These are phyloP conservation scores for Cicer bijugum DNA, from an alignment of 306 rosid species.

Conservation along the genomic window DNA sequence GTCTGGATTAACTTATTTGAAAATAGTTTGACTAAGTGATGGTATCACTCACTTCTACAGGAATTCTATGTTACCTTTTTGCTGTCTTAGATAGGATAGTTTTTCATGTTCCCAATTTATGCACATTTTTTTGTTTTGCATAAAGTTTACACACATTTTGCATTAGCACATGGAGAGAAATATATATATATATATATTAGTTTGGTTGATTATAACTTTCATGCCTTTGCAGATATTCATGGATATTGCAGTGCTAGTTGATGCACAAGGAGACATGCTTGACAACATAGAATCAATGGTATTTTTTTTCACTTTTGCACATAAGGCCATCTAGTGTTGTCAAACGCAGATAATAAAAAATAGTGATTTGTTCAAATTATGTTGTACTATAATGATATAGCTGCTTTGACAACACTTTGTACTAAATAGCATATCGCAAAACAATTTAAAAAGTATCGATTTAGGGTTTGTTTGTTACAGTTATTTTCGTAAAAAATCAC, in stretches of 20 bases:
- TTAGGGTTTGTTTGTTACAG: too few species aligned
- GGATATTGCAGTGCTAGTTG: slow-evolving; percentile 91
- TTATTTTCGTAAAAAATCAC: too few species aligned
- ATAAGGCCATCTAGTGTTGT: too few species aligned
- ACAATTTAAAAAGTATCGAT: not conserved
- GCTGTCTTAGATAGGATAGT: not conserved
- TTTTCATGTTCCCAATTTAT: not conserved
- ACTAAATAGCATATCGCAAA: too few species aligned
- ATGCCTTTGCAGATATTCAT: slow-evolving; percentile 74
- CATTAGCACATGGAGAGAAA: not conserved
- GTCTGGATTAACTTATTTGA: too few species aligned
- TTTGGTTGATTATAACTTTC: slow-evolving; percentile 28
- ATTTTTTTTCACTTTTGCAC: slow-evolving; percentile 35
- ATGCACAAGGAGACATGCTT: slow-evolving; percentile 92
- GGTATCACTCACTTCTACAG: not conserved
- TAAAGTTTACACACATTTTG: not conserved
- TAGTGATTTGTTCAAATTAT: too few species aligned
- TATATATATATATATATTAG: not conserved
- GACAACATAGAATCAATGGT: slow-evolving; percentile 91
- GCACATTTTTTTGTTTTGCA: slow-evolving; percentile 9
- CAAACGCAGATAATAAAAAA: too few species aligned
- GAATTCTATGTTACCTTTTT: not conserved
- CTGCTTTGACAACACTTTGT: too few species aligned
- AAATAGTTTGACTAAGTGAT: too few species aligned
- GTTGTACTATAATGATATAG: too few species aligned